Evolutionary conservation across 306 rosid species (phyloP), one percentile per base, ranked within the genome.

Genomic region (Lagenaria siceraria): DNA sequence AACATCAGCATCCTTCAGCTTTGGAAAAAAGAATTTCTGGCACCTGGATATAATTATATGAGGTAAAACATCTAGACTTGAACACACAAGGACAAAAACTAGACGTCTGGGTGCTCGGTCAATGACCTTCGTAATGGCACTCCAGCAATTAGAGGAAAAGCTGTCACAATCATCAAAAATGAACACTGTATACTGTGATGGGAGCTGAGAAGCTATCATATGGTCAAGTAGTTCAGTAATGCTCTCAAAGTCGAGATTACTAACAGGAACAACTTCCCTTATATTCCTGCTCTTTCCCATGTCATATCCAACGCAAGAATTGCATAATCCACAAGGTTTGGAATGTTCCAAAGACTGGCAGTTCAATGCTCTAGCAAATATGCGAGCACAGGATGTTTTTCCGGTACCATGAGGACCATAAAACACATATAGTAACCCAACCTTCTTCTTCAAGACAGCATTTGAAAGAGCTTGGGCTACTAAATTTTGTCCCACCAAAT

Each of bases 371-470:
- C 91, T 86, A 17, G 99, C 91, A 84, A 96, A 90, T 76, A 96
- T 84, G 24, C 96, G 98, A 76, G 99, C 99, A 76, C 89, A 88
- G 2, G 99, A 92, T 13, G 98, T 96, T 81, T 96, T 96, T 36
- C 99, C 99, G 1, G 98, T 96, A 60, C 99, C 99, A 82, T 89
- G 99, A 64, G 99, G 98, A 77, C 99, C 99, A 71, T 92, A 87
- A 87, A 96, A 96, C 77, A 92, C 96, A 80, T 96, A 96, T 27
- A 96, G 78, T 81, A 92, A 75, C 17, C 98, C 99, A 80, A 96
- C 89, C 80, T 88, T 92, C 86, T 87, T 90, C 78, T 17, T 90
- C 40, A 72, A 64, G 68, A 89, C 98, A 49, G 99, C 98, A 82
- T 92, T 96, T n/a, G 96, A 88, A 81, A 96, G 99, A 79, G 97